A percentile compares a stretch with the other conserved stretches of the same genome.
phyloP scores from a whole-genome alignment of 1,139 yeast species.

The Blastobotrys malaysiensis region DNA sequence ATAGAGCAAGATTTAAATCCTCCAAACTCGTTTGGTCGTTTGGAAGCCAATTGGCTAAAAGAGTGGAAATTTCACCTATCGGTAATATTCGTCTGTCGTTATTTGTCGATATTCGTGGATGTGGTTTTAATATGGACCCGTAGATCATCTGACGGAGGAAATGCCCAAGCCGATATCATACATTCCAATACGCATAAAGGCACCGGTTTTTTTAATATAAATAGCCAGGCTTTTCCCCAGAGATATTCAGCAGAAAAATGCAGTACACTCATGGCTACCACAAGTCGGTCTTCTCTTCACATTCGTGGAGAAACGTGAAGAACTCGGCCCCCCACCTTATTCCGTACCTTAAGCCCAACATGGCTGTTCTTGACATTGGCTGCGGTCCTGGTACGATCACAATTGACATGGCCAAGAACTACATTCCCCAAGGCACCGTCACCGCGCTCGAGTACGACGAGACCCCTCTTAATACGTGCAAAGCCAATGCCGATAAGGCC shows the following conservation, averaged over 20 bases:
- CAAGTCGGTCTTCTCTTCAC: constrained; percentile 29
- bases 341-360: constrained; percentile 30
- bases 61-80: too few relatives aligned
- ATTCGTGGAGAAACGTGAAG: constrained; percentile 37
- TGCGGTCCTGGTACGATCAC: constrained; percentile 43
- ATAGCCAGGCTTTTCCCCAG: background rate
- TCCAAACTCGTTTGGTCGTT: too few relatives aligned
- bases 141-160: too few relatives aligned
- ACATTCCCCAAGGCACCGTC: constrained; percentile 30
- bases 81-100: too few relatives aligned
- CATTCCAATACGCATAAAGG: background rate
- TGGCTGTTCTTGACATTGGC: constrained; percentile 39
- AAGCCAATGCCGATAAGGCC: constrained; percentile 15
- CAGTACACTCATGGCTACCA: constrained; percentile 26
- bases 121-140: too few relatives aligned
- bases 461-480: constrained; percentile 33
- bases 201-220: too few relatives aligned
- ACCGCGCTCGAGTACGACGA: constrained; percentile 37
- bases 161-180: background rate
- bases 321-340: constrained; percentile 33
- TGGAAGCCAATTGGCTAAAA: too few relatives aligned
- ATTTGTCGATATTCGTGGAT: too few relatives aligned
- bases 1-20: too few relatives aligned
- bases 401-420: constrained; percentile 35
- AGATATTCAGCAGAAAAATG: constrained; percentile 1